Conservation (phyloP, 768 basidiomycete species). For the Amanita molliuscula region DNA sequence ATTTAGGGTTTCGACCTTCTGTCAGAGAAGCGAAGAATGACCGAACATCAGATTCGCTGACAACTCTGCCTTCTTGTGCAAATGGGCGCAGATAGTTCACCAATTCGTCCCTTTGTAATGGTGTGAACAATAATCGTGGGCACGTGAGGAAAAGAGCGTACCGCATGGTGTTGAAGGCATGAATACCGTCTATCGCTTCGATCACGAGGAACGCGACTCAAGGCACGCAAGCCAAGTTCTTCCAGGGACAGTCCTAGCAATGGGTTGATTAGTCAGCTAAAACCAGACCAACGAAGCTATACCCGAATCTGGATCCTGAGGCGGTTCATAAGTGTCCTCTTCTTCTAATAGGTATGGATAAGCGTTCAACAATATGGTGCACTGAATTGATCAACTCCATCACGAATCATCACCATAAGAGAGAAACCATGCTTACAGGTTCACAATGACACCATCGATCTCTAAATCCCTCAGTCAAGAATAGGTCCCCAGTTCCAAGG, state of each 20-base stretch:
- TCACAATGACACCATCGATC: constrained; percentile 73
- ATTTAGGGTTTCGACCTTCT: constrained; percentile 17
- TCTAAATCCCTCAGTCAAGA: constrained; percentile 65
- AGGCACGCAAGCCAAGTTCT: constrained; percentile 74
- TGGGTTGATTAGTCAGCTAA: not conserved
- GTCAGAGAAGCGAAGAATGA: constrained; percentile 51
- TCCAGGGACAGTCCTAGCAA: constrained; percentile 66
- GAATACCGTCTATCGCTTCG: constrained; percentile 72
- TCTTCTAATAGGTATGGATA: constrained; percentile 59
- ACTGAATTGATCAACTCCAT: constrained; percentile 29
- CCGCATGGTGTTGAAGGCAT: constrained; percentile 80
- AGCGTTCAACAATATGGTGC: constrained; percentile 40
- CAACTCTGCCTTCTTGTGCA: constrained; percentile 66
- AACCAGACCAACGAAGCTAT: not conserved
- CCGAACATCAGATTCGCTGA: constrained; percentile 61
- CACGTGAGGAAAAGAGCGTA: constrained; percentile 20
- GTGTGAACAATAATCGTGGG: not conserved
- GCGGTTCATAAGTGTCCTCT: constrained; percentile 79
- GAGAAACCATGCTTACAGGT: constrained; percentile 25
- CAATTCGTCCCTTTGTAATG: constrained; percentile 52
- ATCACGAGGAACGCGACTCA: constrained; percentile 66
- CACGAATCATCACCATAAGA: not conserved
- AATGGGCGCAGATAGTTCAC: constrained; percentile 68
- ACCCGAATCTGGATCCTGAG: constrained; percentile 82
- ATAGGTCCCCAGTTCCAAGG: constrained; percentile 61